Evolutionary conservation across 1,284 basidiomycete species (phyloP), one percentile per base, ranked within the genome.

Genomic region (Wolfiporia cocos): DNA sequence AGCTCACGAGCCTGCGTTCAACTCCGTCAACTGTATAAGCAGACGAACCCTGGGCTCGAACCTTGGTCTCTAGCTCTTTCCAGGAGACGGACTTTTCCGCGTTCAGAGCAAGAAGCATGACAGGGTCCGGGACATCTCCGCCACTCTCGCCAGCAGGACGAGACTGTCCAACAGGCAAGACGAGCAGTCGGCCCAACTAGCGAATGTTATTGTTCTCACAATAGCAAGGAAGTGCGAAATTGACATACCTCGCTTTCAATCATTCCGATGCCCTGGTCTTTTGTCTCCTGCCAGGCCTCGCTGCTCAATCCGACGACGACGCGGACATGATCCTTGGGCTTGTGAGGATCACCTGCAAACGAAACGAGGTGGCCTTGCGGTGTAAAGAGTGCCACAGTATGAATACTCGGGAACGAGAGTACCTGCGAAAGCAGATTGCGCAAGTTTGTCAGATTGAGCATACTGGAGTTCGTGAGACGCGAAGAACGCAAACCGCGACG

Each of bases 241-340:
- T 14, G 26, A 7, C 26, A 9, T 51, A 86, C 85, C 72, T 87
- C 85, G 55, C 80, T 79, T 46, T 86, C 84, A 3, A 78, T 77
- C 74, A 81, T 81, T 18, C 81, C 82, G 35, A 70, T 51, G 15
- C 74, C 76, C 35, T 76, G 67, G 35, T 74, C 76, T 44, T 68
- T 68, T 17, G 78, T 81, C 61, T 88, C 85, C 42, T 76, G 75
- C 85, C 86, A 88, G 31, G 84, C 68, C 56, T 87, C 85, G 7
- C 74, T 75, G 36, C 76, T 74, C 11, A 88, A 61, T 14, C 84
- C 86, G 10, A 81, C 81, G 22, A 82, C 64, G 24, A 87, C 71
- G 42, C 81, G 74, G 37, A 87, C 70, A 44, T 83, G 76, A 54
- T 88, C 86, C 61, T 86, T 87, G 26, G 76, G 61, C 43, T 73